Percentiles rank a stretch among this genome's conserved stretches.
Evolutionary conservation across 2,329 filamentous ascomycete genomes (phyloP).

Genomic region (Alternaria infectoria): DNA sequence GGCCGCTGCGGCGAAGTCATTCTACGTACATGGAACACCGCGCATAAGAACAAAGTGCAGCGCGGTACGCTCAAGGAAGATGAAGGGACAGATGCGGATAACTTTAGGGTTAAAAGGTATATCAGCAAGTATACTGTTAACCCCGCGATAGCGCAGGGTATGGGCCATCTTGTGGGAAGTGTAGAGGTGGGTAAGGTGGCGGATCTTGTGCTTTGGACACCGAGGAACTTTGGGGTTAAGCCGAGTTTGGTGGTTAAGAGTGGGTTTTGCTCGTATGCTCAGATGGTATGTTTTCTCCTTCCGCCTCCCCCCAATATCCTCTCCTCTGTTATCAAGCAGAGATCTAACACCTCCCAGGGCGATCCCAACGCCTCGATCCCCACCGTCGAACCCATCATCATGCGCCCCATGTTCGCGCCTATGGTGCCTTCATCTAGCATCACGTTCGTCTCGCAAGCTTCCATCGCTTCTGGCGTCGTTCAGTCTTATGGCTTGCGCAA

Average conservation of each 20-base stretch:
- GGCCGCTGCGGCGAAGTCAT: conserved; percentile 94
- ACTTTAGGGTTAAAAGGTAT: conserved; percentile 90
- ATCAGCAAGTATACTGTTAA: conserved; percentile 97
- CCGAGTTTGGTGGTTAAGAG: conserved; percentile 83
- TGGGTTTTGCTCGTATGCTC: conserved; percentile 79
- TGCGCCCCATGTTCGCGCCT: conserved; percentile 84
- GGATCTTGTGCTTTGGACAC: conserved; percentile 87
- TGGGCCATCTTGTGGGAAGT: conserved; percentile 84
- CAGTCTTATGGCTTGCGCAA: conserved; percentile 78
- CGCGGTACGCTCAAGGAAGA: conserved; percentile 80
- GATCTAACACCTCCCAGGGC: conserved; percentile 36
- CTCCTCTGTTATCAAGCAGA: neutral
- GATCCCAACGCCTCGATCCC: conserved; percentile 70
- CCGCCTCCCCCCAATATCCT: neutral
- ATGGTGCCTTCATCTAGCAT: conserved; percentile 75
- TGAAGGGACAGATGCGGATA: conserved; percentile 79
- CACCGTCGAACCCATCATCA: conserved; percentile 82
- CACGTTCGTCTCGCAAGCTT: conserved; percentile 80
- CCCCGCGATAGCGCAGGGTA: conserved; percentile 88
- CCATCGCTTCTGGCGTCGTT: conserved; percentile 70
- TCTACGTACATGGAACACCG: conserved; percentile 93
- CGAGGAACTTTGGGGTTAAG: conserved; percentile 85
- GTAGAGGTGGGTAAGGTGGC: conserved; percentile 89
- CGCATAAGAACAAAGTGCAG: conserved; percentile 94
- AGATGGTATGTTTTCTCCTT: conserved; percentile 69